A percentile compares a stretch with the other conserved stretches of the same genome.
phyloP scores from a whole-genome alignment of 768 basidiomycete genomes.

The Boletus fagicola region DNA sequence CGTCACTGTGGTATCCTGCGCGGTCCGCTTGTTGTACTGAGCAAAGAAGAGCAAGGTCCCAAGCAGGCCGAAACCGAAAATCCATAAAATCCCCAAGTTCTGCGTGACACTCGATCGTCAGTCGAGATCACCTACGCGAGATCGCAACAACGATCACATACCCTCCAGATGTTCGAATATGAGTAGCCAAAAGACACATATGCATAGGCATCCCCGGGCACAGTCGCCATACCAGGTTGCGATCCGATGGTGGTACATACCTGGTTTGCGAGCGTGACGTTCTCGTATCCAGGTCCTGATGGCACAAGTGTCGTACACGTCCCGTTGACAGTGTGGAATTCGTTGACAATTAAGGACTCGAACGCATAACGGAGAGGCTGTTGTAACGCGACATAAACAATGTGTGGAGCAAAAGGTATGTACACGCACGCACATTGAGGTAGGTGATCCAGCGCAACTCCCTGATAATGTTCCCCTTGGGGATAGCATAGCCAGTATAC shows the following conservation, averaged over 20 bases:
- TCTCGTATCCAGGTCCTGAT: conserved; percentile 36
- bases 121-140: background rate
- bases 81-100: conserved; percentile 45
- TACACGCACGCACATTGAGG: conserved; percentile 26
- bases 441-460: conserved; percentile 22
- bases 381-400: conserved; percentile 33
- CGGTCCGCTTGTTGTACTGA: conserved; percentile 31
- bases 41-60: conserved; percentile 36
- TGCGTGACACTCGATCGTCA: conserved; percentile 6
- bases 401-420: conserved; percentile 26
- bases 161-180: conserved; percentile 35
- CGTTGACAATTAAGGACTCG: conserved; percentile 43
- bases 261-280: conserved; percentile 35
- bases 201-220: conserved; percentile 44
- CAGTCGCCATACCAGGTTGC: conserved; percentile 37
- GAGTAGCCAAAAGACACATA: conserved; percentile 29
- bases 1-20: conserved; percentile 33
- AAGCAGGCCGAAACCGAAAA: conserved; percentile 42
- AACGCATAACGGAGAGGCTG: conserved; percentile 33
- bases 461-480: conserved; percentile 9
- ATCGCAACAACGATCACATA: conserved; percentile 26
- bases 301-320: conserved; percentile 35
- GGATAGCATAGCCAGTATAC: conserved; percentile 43
- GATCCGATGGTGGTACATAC: conserved; percentile 45
- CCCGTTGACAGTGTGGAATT: conserved; percentile 42